These are phyloP conservation scores for Cyclaneusma minus DNA, from an alignment of 2,329 filamentous ascomycete genomes.

Conservation along the genomic window DNA sequence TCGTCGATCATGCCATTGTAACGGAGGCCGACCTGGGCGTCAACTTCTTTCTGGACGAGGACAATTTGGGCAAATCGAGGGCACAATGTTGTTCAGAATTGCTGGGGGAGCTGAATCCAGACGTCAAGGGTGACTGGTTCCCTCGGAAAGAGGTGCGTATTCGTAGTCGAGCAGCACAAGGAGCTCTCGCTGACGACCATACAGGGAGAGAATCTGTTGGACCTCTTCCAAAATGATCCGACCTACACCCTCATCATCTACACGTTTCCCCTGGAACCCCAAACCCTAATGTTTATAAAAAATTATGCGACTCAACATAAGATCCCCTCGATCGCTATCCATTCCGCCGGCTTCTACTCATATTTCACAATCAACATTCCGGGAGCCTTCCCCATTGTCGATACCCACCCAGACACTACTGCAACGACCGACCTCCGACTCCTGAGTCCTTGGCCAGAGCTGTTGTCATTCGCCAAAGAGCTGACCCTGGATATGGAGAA, in stretches of 20 bases:
- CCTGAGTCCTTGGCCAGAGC: constrained; percentile 71
- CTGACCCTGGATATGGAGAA: constrained; percentile 54
- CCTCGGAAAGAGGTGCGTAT: constrained; percentile 29
- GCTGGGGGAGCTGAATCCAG: constrained; percentile 79
- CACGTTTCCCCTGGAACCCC: constrained; percentile 38
- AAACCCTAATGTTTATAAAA: constrained; percentile 32
- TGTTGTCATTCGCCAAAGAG: constrained; percentile 47
- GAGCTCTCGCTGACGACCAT: constrained; percentile 5
- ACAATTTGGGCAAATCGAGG: constrained; percentile 59
- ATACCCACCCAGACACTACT: constrained; percentile 84
- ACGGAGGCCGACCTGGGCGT: constrained; percentile 73
- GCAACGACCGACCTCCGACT: constrained; percentile 75
- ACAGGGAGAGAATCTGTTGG: constrained; percentile 6
- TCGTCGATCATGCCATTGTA: constrained; percentile 70
- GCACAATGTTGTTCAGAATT: constrained; percentile 65
- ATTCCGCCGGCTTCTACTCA: constrained; percentile 85
- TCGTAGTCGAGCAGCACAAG: neutral
- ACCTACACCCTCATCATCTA: constrained; percentile 46
- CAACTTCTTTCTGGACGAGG: constrained; percentile 89
- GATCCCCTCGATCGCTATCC: constrained; percentile 66
- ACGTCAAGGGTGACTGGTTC: constrained; percentile 65
- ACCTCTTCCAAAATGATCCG: constrained; percentile 20
- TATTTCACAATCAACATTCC: constrained; percentile 71
- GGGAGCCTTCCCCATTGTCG: constrained; percentile 76
- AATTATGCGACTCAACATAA: constrained; percentile 35